Evolutionary conservation across 139 green algal genomes (phyloP).

Genomic region (Picochlorum sp.): DNA sequence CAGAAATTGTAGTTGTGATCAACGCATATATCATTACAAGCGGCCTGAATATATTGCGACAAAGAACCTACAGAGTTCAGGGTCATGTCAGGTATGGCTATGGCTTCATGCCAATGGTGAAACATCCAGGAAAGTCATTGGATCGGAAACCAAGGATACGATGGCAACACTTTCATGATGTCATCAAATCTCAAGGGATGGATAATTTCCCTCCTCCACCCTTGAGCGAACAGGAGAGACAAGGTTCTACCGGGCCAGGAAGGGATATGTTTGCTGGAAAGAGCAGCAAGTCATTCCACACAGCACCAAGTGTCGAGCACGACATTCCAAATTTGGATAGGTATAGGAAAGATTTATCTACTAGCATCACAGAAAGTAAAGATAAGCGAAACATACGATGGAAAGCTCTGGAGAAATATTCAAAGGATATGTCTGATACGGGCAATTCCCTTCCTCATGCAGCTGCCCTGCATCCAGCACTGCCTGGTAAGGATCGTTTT

Average conservation of each 20-base stretch:
- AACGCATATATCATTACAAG: conserved; percentile 40
- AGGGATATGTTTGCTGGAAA: too few species aligned
- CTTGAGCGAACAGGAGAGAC: neutral
- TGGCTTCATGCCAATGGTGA: conserved; percentile 39
- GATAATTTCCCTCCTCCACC: conserved; percentile 2
- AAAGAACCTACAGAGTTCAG: conserved; percentile 36
- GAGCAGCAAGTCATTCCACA: too few species aligned
- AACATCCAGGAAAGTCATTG: conserved; percentile 18
- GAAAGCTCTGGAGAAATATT: conserved; percentile 13
- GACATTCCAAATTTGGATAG: conserved; percentile 10
- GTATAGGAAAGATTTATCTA: conserved; percentile 4
- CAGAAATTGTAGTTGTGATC: conserved; percentile 48
- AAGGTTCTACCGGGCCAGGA: neutral
- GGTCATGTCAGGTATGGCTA: conserved; percentile 35
- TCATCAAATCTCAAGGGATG: conserved; percentile 1
- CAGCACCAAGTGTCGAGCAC: neutral
- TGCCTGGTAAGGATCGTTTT: conserved; percentile 22
- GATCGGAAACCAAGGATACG: conserved; percentile 33
- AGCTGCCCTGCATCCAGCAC: conserved; percentile 25
- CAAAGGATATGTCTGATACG: conserved; percentile 13
- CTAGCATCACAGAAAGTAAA: neutral
- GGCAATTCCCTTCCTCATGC: conserved; percentile 25
- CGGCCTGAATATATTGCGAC: conserved; percentile 37
- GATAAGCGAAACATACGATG: neutral
- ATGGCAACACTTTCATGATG: conserved; percentile 36